Base-by-base conservation (phyloP, 352 stramenopile genomes). In the Phytopythium helicoides region DNA sequence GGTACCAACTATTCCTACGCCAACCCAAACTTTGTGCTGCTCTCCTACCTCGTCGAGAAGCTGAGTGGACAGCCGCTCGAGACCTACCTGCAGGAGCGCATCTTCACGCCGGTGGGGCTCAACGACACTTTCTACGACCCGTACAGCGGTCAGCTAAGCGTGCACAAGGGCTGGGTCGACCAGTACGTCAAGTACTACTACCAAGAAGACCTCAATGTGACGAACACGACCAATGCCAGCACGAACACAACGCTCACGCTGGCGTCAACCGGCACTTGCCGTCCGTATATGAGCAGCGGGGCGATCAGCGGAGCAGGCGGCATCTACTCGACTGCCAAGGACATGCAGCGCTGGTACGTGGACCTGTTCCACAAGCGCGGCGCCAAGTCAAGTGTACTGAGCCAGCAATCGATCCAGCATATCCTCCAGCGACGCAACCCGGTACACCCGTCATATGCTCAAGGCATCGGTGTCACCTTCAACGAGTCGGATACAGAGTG, bases 1-100 rank as follows among this genome's bases (percentile, higher is more conserved):
- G 77, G 67, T 0, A 76, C 70, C 19, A 75, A 71, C 45, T 88
- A 80, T 47, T 57, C 57, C 39, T 81, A 83, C 46, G 36, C 71
- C 1, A 67, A 85, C 47, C 57, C 72, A 16, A 86, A 86, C 54
- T 85, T 78, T 36, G 62, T 85, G 41, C 14, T 88, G 31, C 51
- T 86, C 15, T 65, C 73, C 18, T 88, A 85, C 54, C 65, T 88
- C 61, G 62, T 88, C 40, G 77, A 88, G 57, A 84, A 76, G 47
- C 39, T 88, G 18, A 88, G 77, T 48, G 65, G 58, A 0, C 15
- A 78, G 22, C 22, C 25, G 8, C 55, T 83, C 19, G 59, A 58
- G 22, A 45, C 56, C 21, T 88, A 88, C 49, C 36, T 88, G 18
- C 21, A 69, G 26, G 52, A 67, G 41, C 56, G 74, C 18, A 60